Base-by-base conservation (phyloP, 2,329 filamentous ascomycete genomes). In the Lasiodiplodia hormozganensis region DNA sequence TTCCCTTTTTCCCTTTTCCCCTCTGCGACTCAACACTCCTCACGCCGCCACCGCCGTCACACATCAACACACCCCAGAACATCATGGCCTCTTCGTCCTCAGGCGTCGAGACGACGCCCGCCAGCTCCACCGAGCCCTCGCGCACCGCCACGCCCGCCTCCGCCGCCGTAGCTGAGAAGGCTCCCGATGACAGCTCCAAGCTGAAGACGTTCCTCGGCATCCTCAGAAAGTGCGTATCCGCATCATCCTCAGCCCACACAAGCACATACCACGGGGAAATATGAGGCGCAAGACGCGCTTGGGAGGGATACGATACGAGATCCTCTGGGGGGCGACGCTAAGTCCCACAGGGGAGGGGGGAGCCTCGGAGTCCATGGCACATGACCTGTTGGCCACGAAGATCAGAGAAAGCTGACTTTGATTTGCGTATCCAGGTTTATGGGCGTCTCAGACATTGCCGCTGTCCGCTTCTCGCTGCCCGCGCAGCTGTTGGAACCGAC, bases 401-500 rank as follows among this genome's bases (percentile, higher is more conserved):
- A 38, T 21, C 40, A 21, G 11, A 51, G 8, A 51, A 25, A 11
- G 58, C 58, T 62, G 40, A 62, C 58, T 34, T 6, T 5, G n/a
- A 31, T 12, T 34, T 21, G 21, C 56, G 57, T 69, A 70, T 68
- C 62, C 80, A 96, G 95, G 79, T 98, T 98, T 81, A 94, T 98
- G 75, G 96, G 96, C 73, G 96, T 99, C 68, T 86, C 94, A 73
- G 96, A 99, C 82, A 96, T 99, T 76, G 96, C 96, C 69, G 89
- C 94, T 68, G 95, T 98, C 71, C 92, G 96, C 73, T 99, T 99
- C 83, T 98, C 95, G 18, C 87, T 99, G 62, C 96, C 96, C 25
- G 94, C 96, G 62, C 95, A 98, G 81, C 89, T 99, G 53, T 88
- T 99, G 76, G 96, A 99, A 80, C 96, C 96, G 43, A 96, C 93